Base-by-base conservation (phyloP, 2,329 filamentous ascomycete genomes). In the Monascus ruber region DNA sequence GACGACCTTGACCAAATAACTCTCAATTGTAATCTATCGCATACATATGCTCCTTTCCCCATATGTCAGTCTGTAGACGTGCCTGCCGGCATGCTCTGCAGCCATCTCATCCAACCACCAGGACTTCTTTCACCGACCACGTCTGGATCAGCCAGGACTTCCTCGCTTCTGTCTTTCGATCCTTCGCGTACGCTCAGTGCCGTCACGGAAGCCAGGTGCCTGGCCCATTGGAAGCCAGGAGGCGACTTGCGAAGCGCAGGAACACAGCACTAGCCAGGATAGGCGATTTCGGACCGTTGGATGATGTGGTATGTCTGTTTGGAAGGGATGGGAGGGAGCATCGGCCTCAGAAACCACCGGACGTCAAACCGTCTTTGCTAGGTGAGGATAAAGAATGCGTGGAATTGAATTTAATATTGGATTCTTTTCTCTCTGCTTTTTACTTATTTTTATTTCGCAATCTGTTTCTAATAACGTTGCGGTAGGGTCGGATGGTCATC, bases 171-270 rank as follows among this genome's bases (percentile, higher is more conserved):
- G 66, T 68, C 24, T 77, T 76, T 57, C 60, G 65, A 38, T 69
- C 64, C 34, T 67, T 64, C 43, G 59, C 59, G 42, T 64, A 61
- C 45, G 53, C 59, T 32, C 65, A 69, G 42, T 65, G 67, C 51
- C 70, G 76, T 45, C 64, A 76, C 69, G 75, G 73, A 47, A 78
- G 76, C 63, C 68, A 69, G 46, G 71, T 77, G 3, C 77, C 77
- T 7, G 77, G 77, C 2, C 77, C 77, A 51, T 62, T 80, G 61
- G 77, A 81, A 58, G 75, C 76, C 34, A 69, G 71, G 44, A 66
- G 69, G 51, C 65, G 77, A 38, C 62, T 71, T 34, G 64, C 73
- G 2, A 77, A 69, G 55, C 65, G 77, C 39, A 67, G 70, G 38
- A 77, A 78, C 61, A 73, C 65, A 38, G 66, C 63, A 11, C 51